Evolutionary conservation across 768 basidiomycete genomes (phyloP).

Genomic region (Clitopilus hobsonii): DNA sequence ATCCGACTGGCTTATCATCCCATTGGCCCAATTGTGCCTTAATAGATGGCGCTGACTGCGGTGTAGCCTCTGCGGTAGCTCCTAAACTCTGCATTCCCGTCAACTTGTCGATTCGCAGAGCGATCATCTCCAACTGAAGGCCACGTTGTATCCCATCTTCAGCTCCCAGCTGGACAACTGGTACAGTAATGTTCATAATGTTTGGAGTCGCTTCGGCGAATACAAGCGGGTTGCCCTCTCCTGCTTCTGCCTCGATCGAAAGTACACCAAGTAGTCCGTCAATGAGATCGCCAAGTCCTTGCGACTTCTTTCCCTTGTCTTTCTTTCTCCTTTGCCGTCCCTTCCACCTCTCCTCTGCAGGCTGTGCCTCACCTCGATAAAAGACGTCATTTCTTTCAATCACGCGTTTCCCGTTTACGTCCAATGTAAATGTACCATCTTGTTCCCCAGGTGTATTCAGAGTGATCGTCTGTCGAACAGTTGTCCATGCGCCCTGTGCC

Average conservation of each 20-base stretch:
- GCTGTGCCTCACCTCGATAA: conserved; percentile 44
- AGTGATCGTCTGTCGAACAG: conserved; percentile 58
- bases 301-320: not conserved
- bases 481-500: conserved; percentile 64
- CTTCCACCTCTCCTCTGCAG: not conserved
- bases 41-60: not conserved
- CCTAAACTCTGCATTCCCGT: not conserved
- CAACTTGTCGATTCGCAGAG: not conserved
- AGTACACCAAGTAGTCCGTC: conserved; percentile 7
- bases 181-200: no score
- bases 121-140: not conserved
- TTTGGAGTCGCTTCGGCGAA: not conserved
- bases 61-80: not conserved
- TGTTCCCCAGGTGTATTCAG: conserved; percentile 72
- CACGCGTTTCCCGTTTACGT: conserved; percentile 54
- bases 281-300: conserved; percentile 9
- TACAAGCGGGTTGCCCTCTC: not conserved
- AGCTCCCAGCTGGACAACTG: not conserved
- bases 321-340: conserved; percentile 2
- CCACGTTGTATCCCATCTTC: not conserved
- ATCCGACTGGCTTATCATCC: conserved; percentile 27
- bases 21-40: not conserved
- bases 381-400: conserved; percentile 55
- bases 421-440: conserved; percentile 61
- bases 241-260: not conserved